phyloP scores from a whole-genome alignment of 352 stramenopile genomes.

The Plasmopara viticola region DNA sequence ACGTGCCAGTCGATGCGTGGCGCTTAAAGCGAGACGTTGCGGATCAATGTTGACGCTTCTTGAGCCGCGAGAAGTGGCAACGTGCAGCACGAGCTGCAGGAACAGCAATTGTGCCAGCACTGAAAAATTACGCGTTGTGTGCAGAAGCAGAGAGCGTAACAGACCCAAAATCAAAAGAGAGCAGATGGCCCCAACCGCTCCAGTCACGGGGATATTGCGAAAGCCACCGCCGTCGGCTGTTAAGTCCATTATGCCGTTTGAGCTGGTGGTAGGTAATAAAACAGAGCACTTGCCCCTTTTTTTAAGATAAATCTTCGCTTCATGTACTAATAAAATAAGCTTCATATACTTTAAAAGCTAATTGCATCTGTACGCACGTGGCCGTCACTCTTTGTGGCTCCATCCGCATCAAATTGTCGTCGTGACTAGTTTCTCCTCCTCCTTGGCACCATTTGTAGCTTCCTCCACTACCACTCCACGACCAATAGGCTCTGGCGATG shows the following conservation, averaged over 20 bases:
- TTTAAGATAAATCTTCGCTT: too few relatives aligned
- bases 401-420: not conserved
- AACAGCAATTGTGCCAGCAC: conserved; percentile 28
- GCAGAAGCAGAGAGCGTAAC: conserved; percentile 15
- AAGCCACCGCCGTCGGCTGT: conserved; percentile 7
- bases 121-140: conserved; percentile 24
- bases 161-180: conserved; percentile 16
- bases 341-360: too few relatives aligned
- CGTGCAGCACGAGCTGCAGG: conserved; percentile 23
- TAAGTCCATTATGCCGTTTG: conserved; percentile 19
- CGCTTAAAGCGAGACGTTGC: conserved; percentile 27
- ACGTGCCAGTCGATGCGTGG: conserved; percentile 30
- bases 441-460: conserved; percentile 26
- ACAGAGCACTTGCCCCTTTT: not conserved
- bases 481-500: conserved; percentile 16
- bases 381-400: not conserved
- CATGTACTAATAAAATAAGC: too few relatives aligned
- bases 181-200: conserved; percentile 5
- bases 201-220: not conserved
- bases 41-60: conserved; percentile 4
- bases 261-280: not conserved
- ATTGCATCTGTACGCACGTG: not conserved
- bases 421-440: conserved; percentile 43
- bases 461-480: conserved; percentile 22
- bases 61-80: conserved; percentile 4